phyloP scores from a whole-genome alignment of 306 rosid genomes.

The Castanea sativa region DNA sequence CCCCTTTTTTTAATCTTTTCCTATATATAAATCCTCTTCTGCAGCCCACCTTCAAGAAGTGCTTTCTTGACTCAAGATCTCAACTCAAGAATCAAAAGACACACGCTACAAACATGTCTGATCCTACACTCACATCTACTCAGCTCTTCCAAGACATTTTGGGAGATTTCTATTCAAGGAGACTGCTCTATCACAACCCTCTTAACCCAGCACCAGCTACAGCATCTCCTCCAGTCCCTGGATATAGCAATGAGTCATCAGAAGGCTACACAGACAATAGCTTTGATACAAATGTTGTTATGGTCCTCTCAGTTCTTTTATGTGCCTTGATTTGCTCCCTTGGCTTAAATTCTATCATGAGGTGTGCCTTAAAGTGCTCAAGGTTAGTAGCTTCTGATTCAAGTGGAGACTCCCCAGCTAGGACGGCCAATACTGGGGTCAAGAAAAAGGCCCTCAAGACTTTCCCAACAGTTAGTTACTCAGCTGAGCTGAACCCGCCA shows the following conservation, averaged over 20 bases:
- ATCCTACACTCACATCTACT: constrained; percentile 31
- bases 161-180: constrained; percentile 54
- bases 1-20: neutral
- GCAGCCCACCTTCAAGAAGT: constrained; percentile 22
- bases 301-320: constrained; percentile 90
- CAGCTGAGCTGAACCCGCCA: constrained; percentile 47
- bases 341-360: constrained; percentile 74
- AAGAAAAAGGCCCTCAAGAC: constrained; percentile 77
- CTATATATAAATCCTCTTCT: constrained; percentile 24
- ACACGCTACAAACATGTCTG: constrained; percentile 39
- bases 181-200: constrained; percentile 51
- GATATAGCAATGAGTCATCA: constrained; percentile 6
- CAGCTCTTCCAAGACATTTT: constrained; percentile 33
- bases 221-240: constrained; percentile 34
- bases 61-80: constrained; percentile 10
- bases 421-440: constrained; percentile 50
- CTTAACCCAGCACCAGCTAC: constrained; percentile 30
- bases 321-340: constrained; percentile 86
- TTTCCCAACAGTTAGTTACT: constrained; percentile 53
- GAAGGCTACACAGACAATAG: constrained; percentile 42
- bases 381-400: constrained; percentile 37
- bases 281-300: constrained; percentile 81
- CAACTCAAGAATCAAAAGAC: neutral
- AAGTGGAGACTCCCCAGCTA: neutral
- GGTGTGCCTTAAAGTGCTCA: constrained; percentile 77